These are phyloP conservation scores for Mycothermus thermophilus DNA, from an alignment of 495 filamentous ascomycete species.

Conservation along the genomic window DNA sequence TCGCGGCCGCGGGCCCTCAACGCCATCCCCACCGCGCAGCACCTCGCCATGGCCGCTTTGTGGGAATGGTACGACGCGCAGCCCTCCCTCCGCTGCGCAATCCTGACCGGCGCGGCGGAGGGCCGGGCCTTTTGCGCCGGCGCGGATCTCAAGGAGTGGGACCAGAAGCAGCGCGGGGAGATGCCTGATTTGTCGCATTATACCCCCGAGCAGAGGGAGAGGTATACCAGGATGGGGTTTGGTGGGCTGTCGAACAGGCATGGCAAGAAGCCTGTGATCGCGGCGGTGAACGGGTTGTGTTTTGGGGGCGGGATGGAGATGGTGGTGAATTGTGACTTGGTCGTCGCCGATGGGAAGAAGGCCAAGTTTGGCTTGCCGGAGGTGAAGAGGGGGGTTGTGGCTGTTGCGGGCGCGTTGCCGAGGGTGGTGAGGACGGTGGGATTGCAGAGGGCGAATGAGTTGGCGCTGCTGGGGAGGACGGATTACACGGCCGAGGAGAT, in stretches of 20 bases:
- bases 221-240: slow-evolving; percentile 22
- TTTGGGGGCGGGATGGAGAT: slow-evolving; percentile 71
- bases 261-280: slow-evolving; percentile 59
- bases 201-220: slow-evolving; percentile 1
- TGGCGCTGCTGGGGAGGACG: slow-evolving; percentile 55
- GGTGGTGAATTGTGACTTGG: slow-evolving; percentile 58
- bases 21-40: slow-evolving; percentile 36
- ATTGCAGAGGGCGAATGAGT: slow-evolving; percentile 55
- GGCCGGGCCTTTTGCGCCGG: slow-evolving; percentile 44
- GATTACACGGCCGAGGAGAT: slow-evolving; percentile 47
- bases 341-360: slow-evolving; percentile 40
- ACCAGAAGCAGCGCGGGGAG: slow-evolving; percentile 20
- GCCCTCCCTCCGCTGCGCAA: slow-evolving; percentile 39
- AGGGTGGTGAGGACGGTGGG: slow-evolving; percentile 57
- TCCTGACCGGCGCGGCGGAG: slow-evolving; percentile 43
- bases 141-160: slow-evolving; percentile 42
- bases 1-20: slow-evolving; percentile 47
- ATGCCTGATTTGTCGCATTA: too few relatives aligned
- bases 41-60: slow-evolving; percentile 37
- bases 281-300: slow-evolving; percentile 65
- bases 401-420: slow-evolving; percentile 60
- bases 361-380: slow-evolving; percentile 61
- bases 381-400: slow-evolving; percentile 54
- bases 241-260: slow-evolving; percentile 34
- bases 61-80: slow-evolving; percentile 47